Conservation (phyloP, 75 land plant species). For the Cunninghamia lanceolata region DNA sequence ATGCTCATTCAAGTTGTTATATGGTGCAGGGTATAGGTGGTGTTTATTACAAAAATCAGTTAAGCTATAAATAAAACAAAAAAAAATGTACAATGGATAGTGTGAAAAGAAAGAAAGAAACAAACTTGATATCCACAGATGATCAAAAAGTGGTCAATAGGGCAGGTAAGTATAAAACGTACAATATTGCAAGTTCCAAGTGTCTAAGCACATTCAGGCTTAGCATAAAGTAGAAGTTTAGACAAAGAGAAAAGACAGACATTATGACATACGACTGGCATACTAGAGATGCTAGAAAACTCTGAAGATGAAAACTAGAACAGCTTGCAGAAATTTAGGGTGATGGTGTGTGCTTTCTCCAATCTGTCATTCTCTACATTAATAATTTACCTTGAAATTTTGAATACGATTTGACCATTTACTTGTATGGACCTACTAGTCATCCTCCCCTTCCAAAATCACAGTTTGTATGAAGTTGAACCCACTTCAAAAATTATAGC, state of each 20-base stretch:
- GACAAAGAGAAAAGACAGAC: neutral
- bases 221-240: neutral
- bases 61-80: neutral
- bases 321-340: neutral
- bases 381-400: neutral
- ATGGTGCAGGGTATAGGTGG: neutral
- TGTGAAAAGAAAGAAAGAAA: neutral
- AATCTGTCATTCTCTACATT: neutral
- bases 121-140: neutral
- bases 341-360: neutral
- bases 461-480: neutral
- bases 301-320: neutral
- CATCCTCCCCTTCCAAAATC: neutral
- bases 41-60: neutral
- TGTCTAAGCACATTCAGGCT: neutral
- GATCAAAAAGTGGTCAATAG: neutral
- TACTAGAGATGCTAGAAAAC: neutral
- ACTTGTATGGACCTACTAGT: neutral
- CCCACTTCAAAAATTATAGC: neutral
- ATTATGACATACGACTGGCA: neutral
- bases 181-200: neutral
- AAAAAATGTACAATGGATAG: neutral
- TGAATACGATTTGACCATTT: neutral
- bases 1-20: neutral
- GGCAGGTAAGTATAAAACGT: neutral